phyloP scores from a whole-genome alignment of 768 basidiomycete species.

The Trametes meyenii region DNA sequence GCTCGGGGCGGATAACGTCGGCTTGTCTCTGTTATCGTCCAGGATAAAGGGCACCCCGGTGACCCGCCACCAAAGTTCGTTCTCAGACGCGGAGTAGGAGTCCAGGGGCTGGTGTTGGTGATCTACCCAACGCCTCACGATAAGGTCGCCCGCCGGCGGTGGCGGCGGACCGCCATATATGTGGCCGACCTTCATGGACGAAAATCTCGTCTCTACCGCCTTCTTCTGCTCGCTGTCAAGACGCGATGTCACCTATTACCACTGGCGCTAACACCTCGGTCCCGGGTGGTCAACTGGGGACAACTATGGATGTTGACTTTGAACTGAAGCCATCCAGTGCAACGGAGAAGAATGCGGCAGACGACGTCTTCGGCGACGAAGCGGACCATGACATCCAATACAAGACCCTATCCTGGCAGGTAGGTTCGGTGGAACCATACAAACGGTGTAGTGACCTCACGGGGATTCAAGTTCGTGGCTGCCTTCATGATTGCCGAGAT shows the following conservation, averaged over 20 bases:
- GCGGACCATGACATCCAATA: conserved; percentile 51
- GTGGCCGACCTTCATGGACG: too few relatives aligned
- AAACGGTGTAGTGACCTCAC: neutral
- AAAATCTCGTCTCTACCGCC: too few relatives aligned
- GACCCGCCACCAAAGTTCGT: too few relatives aligned
- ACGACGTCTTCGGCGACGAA: conserved; percentile 50
- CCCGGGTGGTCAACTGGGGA: neutral
- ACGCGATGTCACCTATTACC: neutral
- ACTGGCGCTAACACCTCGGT: neutral
- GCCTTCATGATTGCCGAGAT: conserved; percentile 61
- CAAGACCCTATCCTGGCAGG: conserved; percentile 58
- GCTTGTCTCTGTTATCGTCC: too few relatives aligned
- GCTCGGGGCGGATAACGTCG: too few relatives aligned
- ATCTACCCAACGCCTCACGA: too few relatives aligned
- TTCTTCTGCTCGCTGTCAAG: neutral
- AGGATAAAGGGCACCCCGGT: too few relatives aligned
- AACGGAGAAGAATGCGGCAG: conserved; percentile 1
- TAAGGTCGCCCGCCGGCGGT: too few relatives aligned
- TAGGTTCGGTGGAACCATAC: conserved; percentile 22
- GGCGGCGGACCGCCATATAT: too few relatives aligned
- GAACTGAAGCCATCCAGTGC: neutral
- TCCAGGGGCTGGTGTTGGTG: too few relatives aligned
- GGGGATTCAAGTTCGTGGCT: conserved; percentile 44
- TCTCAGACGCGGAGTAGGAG: too few relatives aligned
- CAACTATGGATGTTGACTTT: neutral